Conservation (phyloP, 495 filamentous ascomycete species). For the Thozetella sp. region DNA sequence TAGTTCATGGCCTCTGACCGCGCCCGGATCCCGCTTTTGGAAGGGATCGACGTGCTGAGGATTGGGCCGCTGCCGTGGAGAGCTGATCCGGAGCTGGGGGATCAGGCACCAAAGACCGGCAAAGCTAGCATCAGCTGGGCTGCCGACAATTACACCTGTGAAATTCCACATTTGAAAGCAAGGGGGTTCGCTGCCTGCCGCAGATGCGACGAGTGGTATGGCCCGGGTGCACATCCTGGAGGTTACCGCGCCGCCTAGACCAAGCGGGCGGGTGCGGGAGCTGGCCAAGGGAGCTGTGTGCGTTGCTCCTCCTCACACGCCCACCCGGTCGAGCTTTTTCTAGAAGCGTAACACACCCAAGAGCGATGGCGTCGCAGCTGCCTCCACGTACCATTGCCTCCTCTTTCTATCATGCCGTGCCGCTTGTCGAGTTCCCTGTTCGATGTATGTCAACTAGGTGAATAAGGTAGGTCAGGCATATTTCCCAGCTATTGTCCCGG, state of each 20-base stretch:
- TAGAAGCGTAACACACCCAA: background rate
- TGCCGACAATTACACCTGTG: background rate
- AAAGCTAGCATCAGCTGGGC: slow-evolving; percentile 1
- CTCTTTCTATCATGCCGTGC: no score
- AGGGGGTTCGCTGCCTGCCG: background rate
- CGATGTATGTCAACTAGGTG: no score
- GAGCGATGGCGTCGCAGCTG: background rate
- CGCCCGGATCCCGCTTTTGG: no score
- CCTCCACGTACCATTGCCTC: no score
- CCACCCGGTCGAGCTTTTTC: background rate
- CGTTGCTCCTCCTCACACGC: no score
- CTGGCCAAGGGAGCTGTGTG: no score
- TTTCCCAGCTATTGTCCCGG: no score
- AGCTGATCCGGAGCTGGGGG: background rate
- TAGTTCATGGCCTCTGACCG: background rate
- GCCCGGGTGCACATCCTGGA: no score
- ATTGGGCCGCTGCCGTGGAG: background rate
- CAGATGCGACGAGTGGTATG: background rate
- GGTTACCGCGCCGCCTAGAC: no score
- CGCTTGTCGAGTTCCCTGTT: no score
- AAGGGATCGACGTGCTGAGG: background rate
- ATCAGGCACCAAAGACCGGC: background rate
- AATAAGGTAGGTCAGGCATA: no score
- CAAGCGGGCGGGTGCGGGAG: no score
- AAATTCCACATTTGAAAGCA: background rate